Evolutionary conservation across 1,139 yeast species (phyloP).

Genomic region (Candida albicans): DNA sequence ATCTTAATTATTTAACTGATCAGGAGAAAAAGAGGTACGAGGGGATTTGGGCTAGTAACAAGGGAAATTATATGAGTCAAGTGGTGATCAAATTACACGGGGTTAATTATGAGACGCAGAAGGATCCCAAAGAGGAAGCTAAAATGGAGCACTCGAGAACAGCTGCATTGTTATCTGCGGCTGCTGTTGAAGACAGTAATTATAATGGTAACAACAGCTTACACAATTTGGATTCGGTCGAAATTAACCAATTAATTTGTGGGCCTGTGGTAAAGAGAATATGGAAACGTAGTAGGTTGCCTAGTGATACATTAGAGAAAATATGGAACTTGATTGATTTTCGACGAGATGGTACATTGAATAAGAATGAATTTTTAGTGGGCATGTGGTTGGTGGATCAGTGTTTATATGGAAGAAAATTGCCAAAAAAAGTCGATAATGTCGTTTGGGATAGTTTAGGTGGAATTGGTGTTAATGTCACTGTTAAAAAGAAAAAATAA

Average conservation of each 20-base stretch:
- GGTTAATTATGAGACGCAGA: conserved; percentile 19
- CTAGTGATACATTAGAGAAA: conserved; percentile 58
- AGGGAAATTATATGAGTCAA: conserved; percentile 59
- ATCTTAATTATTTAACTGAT: conserved; percentile 59
- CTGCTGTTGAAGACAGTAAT: conserved; percentile 16
- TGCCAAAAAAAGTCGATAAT: conserved; percentile 63
- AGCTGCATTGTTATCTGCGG: conserved; percentile 35
- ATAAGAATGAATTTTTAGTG: conserved; percentile 78
- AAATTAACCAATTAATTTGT: conserved; percentile 47
- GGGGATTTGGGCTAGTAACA: conserved; percentile 90
- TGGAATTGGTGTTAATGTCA: conserved; percentile 43
- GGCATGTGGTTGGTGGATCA: conserved; percentile 98
- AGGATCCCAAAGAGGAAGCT: conserved; percentile 18
- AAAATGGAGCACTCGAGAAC: conserved; percentile 27
- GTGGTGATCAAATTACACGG: conserved; percentile 38
- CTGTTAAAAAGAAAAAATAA: conserved; percentile 31
- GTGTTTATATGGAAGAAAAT: conserved; percentile 87
- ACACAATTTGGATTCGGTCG: conserved; percentile 35
- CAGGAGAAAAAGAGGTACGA: conserved; percentile 85
- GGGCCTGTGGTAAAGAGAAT: conserved; percentile 72
- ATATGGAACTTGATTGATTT: conserved; percentile 84
- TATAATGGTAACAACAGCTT: conserved; percentile 29
- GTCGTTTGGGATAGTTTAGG: conserved; percentile 69
- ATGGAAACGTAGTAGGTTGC: conserved; percentile 77
- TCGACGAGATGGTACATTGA: conserved; percentile 73